These are phyloP conservation scores for Colletotrichum navitas DNA, from an alignment of 2,329 filamentous ascomycete species.

Conservation along the genomic window DNA sequence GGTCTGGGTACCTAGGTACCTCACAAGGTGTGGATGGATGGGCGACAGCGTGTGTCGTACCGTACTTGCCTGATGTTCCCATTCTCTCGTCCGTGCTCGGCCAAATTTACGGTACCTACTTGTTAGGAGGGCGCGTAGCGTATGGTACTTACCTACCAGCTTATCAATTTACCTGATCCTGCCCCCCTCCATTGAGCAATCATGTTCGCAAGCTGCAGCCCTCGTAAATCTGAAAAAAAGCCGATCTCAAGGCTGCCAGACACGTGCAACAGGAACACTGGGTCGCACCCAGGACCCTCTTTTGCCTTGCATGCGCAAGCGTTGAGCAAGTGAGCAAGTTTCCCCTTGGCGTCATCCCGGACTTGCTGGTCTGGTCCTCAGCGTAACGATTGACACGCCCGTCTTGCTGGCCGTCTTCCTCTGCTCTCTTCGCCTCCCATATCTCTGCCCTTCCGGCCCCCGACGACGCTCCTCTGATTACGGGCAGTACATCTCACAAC, in stretches of 20 bases:
- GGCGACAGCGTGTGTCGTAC: not conserved
- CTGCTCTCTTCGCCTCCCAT: too few relatives aligned
- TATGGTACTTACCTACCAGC: constrained; percentile 4
- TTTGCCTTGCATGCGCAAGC: not conserved
- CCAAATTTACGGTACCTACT: constrained; percentile 37
- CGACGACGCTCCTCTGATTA: not conserved
- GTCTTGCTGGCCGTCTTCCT: not conserved
- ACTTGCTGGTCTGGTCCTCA: not conserved
- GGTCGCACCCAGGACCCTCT: constrained; percentile 12
- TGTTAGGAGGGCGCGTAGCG: not conserved
- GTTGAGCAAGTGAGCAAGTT: not conserved
- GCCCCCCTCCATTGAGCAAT: too few relatives aligned
- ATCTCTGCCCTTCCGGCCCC: too few relatives aligned
- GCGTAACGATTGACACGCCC: not conserved
- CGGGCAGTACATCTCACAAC: not conserved
- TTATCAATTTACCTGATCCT: too few relatives aligned
- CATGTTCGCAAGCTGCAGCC: constrained; percentile 22
- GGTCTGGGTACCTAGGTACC: not conserved
- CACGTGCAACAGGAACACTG: constrained; percentile 32
- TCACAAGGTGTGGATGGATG: not conserved
- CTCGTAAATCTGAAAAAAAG: constrained; percentile 36
- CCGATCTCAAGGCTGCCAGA: constrained; percentile 15
- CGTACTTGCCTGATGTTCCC: not conserved
- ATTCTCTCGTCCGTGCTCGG: not conserved
- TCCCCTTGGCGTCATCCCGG: constrained; percentile 5